Evolutionary conservation across 192 early-diverging fungal genomes (phyloP).

Genomic region (Gaertneriomyces sp.): DNA sequence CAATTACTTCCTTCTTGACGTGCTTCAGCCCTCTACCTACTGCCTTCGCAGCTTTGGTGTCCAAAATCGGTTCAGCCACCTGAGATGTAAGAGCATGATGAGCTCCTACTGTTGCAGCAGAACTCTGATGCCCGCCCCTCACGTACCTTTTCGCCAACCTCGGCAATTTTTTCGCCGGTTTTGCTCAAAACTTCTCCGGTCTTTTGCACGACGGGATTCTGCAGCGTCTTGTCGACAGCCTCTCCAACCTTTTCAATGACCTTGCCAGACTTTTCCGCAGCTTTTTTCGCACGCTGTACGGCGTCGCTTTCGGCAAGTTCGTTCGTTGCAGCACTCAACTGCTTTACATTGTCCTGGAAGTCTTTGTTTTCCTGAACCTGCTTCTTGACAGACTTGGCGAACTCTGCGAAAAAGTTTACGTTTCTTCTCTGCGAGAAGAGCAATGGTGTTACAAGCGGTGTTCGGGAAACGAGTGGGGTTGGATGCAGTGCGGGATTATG

Average conservation of each 20-base stretch:
- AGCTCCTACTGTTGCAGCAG: not conserved
- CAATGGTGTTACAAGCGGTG: too few species aligned
- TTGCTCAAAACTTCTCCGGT: constrained; percentile 61
- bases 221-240: constrained; percentile 36
- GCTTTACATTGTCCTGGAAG: constrained; percentile 86
- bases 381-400: constrained; percentile 84
- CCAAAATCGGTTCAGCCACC: constrained; percentile 55
- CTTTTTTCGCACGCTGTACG: constrained; percentile 77
- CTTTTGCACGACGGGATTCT: constrained; percentile 68
- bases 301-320: constrained; percentile 83
- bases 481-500: too few species aligned
- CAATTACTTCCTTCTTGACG: constrained; percentile 41
- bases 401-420: constrained; percentile 64
- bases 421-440: too few species aligned
- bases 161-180: constrained; percentile 40
- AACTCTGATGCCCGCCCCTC: not conserved
- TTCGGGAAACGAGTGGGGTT: too few species aligned
- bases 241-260: constrained; percentile 70
- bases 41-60: constrained; percentile 49
- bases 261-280: constrained; percentile 36
- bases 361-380: constrained; percentile 95
- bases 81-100: constrained; percentile 14
- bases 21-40: constrained; percentile 40
- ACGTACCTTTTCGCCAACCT: constrained; percentile 37
- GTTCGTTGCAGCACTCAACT: constrained; percentile 74